phyloP scores from a whole-genome alignment of 805 yeast genomes.

The Kodamaea leandrae region DNA sequence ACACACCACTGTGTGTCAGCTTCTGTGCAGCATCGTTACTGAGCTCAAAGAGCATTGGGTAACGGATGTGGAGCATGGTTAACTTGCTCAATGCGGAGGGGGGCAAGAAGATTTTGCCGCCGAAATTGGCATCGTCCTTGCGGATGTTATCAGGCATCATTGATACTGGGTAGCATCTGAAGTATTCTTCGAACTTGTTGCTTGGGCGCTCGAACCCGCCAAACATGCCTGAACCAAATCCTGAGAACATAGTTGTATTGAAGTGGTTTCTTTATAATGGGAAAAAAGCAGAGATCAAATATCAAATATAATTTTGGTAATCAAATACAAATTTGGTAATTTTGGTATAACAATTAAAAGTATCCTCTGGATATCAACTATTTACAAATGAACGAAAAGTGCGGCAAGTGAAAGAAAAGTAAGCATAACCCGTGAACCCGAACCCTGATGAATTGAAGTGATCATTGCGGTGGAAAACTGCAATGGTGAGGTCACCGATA shows the following conservation, averaged over 20 bases:
- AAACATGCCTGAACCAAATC: constrained; percentile 40
- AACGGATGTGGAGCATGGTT: constrained; percentile 86
- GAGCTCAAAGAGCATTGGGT: constrained; percentile 92
- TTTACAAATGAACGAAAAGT: too few relatives aligned
- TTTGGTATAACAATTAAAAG: too few relatives aligned
- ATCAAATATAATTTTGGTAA: too few relatives aligned
- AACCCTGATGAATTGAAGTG: too few relatives aligned
- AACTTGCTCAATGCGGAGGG: constrained; percentile 87
- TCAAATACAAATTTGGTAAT: too few relatives aligned
- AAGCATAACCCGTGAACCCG: too few relatives aligned
- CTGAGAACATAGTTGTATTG: constrained; percentile 34
- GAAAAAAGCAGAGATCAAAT: background rate
- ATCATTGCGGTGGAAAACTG: too few relatives aligned
- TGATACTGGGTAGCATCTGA: constrained; percentile 86
- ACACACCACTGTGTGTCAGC: constrained; percentile 87
- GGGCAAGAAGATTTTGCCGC: constrained; percentile 94
- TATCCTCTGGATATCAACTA: too few relatives aligned
- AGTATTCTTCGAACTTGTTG: constrained; percentile 72
- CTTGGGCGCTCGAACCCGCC: constrained; percentile 34
- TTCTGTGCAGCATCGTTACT: constrained; percentile 54
- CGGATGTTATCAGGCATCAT: constrained; percentile 80
- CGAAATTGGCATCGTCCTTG: constrained; percentile 79
- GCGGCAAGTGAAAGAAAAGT: too few relatives aligned
- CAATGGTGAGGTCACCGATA: too few relatives aligned
- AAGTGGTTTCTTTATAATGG: background rate